Evolutionary conservation across 176 grass and related monocot genomes (phyloP).

Genomic region (Saccharum spontaneum): DNA sequence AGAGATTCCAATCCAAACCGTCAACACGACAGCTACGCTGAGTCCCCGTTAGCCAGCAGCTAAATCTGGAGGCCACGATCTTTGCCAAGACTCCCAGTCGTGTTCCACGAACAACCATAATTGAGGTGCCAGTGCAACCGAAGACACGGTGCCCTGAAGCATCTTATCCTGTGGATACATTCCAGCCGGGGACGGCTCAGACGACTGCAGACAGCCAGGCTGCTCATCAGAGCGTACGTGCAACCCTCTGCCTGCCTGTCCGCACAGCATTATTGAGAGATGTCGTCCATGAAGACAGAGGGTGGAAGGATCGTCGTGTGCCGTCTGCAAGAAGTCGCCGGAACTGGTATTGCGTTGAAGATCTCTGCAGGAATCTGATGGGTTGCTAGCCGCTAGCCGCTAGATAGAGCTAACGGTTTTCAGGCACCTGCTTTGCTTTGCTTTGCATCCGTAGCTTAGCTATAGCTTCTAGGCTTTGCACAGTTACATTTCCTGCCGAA

Average conservation of each 20-base stretch:
- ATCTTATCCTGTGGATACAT: too few species aligned
- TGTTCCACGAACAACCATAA: not conserved
- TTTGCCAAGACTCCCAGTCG: not conserved
- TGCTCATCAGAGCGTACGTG: not conserved
- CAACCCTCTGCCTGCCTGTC: not conserved
- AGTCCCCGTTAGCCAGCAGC: constrained; percentile 9
- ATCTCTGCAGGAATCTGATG: not conserved
- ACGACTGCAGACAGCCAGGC: too few species aligned
- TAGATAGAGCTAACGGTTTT: not conserved
- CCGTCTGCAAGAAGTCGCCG: too few species aligned
- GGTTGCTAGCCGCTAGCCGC: too few species aligned
- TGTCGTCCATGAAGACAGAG: not conserved
- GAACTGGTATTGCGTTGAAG: not conserved
- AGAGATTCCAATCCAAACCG: not conserved
- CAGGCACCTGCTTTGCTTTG: not conserved
- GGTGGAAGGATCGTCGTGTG: not conserved
- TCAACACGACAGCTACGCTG: constrained; percentile 32
- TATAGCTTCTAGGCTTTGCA: too few species aligned
- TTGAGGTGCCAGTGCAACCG: constrained; percentile 1
- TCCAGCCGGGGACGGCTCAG: too few species aligned
- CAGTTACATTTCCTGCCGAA: not conserved
- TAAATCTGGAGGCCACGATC: not conserved
- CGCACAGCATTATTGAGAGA: not conserved
- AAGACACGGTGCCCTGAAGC: not conserved
- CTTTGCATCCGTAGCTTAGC: not conserved